Percentiles rank a stretch among this genome's conserved stretches.
These are phyloP conservation scores for Xylariaceae sp. DNA, from an alignment of 2,329 filamentous ascomycete species.

Conservation along the genomic window DNA sequence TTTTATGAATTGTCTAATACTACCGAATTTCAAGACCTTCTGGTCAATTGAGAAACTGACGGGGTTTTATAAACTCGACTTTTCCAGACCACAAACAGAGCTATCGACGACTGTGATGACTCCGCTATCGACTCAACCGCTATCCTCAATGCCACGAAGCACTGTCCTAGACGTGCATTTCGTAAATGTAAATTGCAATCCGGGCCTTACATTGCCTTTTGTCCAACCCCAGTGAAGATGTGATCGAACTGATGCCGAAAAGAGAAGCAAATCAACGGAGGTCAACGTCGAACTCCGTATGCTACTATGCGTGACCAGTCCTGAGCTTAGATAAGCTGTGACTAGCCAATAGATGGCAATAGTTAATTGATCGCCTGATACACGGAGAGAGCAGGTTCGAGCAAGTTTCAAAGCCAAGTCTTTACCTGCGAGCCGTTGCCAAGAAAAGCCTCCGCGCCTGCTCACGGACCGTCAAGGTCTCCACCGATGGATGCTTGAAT, in stretches of 20 bases:
- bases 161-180: neutral
- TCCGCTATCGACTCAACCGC: too few species aligned
- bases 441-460: neutral
- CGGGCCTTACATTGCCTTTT: too few species aligned
- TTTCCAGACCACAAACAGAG: too few species aligned
- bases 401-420: slow-evolving; percentile 14
- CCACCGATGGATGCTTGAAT: neutral
- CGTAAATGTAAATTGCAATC: neutral
- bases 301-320: neutral
- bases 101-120: too few species aligned
- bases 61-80: too few species aligned
- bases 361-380: neutral
- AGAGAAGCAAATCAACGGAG: slow-evolving; percentile 1
- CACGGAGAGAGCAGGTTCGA: slow-evolving; percentile 10
- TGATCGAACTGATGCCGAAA: neutral
- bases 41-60: neutral
- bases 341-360: neutral
- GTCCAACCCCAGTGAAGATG: too few species aligned
- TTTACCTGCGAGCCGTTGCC: neutral
- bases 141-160: too few species aligned
- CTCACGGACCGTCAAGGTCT: neutral
- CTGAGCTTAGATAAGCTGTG: too few species aligned
- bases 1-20: neutral
- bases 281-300: neutral
- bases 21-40: neutral